Conservation (phyloP, 2,329 filamentous ascomycete species). For the Pseudohalonectria lignicola region DNA sequence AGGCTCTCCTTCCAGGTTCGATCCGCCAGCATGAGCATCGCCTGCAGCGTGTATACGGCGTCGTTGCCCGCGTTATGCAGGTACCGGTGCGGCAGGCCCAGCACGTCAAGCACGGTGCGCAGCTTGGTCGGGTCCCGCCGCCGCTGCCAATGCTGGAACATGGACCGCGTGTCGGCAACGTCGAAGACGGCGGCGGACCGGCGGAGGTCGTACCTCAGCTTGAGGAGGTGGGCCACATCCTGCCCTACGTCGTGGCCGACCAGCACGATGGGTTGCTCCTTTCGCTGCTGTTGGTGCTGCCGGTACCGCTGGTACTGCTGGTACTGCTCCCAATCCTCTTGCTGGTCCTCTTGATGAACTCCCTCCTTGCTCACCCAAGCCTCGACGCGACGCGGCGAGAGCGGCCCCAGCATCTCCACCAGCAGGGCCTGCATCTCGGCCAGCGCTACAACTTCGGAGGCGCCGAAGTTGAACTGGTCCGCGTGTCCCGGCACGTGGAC, state of each 20-base stretch:
- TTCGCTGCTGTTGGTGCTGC: too few species aligned
- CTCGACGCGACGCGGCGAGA: slow-evolving; percentile 7
- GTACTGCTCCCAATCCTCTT: not conserved
- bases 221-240: slow-evolving; percentile 59
- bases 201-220: slow-evolving; percentile 51
- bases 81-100: slow-evolving; percentile 51
- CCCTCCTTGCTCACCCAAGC: too few species aligned
- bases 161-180: slow-evolving; percentile 58
- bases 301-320: slow-evolving; percentile 2
- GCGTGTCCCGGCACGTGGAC: slow-evolving; percentile 64
- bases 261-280: slow-evolving; percentile 52
- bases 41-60: slow-evolving; percentile 67
- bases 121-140: slow-evolving; percentile 45
- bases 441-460: slow-evolving; percentile 27
- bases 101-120: slow-evolving; percentile 45
- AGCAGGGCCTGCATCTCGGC: slow-evolving; percentile 22
- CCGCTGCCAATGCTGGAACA: slow-evolving; percentile 55
- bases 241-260: slow-evolving; percentile 63
- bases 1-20: slow-evolving; percentile 17
- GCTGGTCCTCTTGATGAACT: too few species aligned
- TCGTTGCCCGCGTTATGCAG: slow-evolving; percentile 89
- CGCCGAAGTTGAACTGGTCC: slow-evolving; percentile 62
- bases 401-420: slow-evolving; percentile 4
- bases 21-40: slow-evolving; percentile 52
- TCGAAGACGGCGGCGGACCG: slow-evolving; percentile 47